phyloP scores from a whole-genome alignment of 495 filamentous ascomycete genomes.

The Xylaria flabelliformis region DNA sequence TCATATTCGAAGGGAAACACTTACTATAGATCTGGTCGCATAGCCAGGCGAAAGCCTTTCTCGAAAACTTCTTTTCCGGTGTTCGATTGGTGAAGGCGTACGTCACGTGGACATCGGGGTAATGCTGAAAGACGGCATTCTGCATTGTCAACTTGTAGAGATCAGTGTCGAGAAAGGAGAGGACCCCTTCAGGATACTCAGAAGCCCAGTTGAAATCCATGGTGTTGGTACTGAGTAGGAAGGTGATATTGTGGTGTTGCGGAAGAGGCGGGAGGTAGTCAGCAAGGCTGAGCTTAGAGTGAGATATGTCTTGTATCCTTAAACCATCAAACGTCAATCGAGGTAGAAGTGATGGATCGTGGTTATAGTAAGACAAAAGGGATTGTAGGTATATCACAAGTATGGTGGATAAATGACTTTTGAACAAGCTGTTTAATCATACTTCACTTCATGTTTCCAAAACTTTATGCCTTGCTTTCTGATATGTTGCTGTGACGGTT shows the following conservation, averaged over 20 bases:
- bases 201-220: conserved; percentile 65
- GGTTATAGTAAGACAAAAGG: not conserved
- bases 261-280: not conserved
- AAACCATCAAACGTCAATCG: not conserved
- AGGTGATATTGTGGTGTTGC: not conserved
- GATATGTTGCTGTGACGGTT: conserved; percentile 2
- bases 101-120: conserved; percentile 81
- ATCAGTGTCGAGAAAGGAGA: conserved; percentile 94
- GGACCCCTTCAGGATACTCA: conserved; percentile 71
- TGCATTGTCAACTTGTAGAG: conserved; percentile 99
- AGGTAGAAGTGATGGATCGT: not conserved
- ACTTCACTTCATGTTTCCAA: not conserved
- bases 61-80: conserved; percentile 86
- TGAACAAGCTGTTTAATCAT: not conserved
- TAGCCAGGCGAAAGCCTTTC: conserved; percentile 85
- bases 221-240: not conserved
- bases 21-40: conserved; percentile 78
- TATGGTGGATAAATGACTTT: not conserved
- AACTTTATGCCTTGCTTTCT: not conserved
- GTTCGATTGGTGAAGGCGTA: conserved; percentile 96
- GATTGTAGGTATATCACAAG: not conserved
- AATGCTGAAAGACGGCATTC: conserved; percentile 91
- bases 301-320: not conserved
- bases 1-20: conserved; percentile 26
- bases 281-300: not conserved